Conservation (phyloP, 208 protist species). For the Leishmania guyanensis region DNA sequence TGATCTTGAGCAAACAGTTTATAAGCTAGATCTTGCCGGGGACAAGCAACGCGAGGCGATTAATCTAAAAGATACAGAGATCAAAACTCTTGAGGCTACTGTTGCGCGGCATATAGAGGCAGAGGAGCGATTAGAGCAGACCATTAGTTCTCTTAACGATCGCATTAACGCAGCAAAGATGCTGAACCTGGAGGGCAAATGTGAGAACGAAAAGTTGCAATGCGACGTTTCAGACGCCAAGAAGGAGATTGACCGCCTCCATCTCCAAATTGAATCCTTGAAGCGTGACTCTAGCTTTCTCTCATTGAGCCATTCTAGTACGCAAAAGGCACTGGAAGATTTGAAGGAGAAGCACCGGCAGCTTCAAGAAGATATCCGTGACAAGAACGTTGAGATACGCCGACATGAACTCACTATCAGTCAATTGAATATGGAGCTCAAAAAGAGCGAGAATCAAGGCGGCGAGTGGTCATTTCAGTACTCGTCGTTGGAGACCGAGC, state of each 20-base stretch:
- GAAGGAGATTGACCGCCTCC: conserved; percentile 61
- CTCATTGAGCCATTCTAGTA: conserved; percentile 37
- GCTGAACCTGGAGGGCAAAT: conserved; percentile 64
- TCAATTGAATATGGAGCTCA: conserved; percentile 63
- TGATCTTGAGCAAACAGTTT: conserved; percentile 67
- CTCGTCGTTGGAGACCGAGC: conserved; percentile 49
- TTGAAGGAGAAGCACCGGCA: conserved; percentile 43
- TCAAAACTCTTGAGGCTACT: conserved; percentile 55
- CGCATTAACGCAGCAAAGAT: conserved; percentile 71
- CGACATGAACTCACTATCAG: conserved; percentile 67
- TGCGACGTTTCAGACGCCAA: conserved; percentile 55
- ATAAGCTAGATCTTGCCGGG: conserved; percentile 67
- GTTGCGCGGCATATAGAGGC: conserved; percentile 43
- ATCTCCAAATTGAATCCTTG: conserved; percentile 47
- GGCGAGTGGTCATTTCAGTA: conserved; percentile 48
- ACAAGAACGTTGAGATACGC: conserved; percentile 61
- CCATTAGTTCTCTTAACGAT: conserved; percentile 72
- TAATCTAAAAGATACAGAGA: conserved; percentile 73
- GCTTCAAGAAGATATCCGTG: conserved; percentile 61
- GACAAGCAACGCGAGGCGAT: conserved; percentile 70
- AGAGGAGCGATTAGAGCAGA: conserved; percentile 70
- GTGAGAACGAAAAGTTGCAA: conserved; percentile 60
- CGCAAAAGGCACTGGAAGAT: conserved; percentile 65
- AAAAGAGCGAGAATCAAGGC: conserved; percentile 58
- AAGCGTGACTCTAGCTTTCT: conserved; percentile 54